Conservation (phyloP, 1,284 basidiomycete species). For the Coriolopsis trogii region DNA sequence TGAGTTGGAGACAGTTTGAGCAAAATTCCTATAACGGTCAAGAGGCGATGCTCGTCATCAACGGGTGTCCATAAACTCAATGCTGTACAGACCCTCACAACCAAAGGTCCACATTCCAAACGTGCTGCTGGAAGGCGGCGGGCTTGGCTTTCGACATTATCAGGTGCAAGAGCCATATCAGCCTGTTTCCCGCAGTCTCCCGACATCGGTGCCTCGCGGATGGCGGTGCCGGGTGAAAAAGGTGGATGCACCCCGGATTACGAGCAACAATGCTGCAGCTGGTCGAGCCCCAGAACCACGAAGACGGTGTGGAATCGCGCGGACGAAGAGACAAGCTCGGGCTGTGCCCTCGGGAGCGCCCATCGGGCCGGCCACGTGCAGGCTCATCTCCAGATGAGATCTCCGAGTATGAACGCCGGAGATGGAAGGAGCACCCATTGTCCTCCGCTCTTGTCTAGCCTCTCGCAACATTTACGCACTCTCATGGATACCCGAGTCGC, state of each 20-base stretch:
- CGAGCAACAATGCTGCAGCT: background rate
- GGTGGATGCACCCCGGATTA: slow-evolving; percentile 1
- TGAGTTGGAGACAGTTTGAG: too few relatives aligned
- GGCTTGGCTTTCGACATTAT: too few relatives aligned
- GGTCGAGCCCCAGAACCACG: slow-evolving; percentile 12
- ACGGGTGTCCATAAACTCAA: too few relatives aligned
- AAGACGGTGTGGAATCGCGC: background rate
- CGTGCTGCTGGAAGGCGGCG: too few relatives aligned
- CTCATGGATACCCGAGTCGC: slow-evolving; percentile 9
- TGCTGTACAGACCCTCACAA: too few relatives aligned
- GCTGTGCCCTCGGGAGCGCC: slow-evolving; percentile 1
- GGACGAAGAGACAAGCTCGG: background rate
- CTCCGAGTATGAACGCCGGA: background rate
- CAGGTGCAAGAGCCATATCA: background rate
- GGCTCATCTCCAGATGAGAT: slow-evolving; percentile 1
- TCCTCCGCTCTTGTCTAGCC: background rate
- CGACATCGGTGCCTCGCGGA: background rate
- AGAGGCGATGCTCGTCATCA: too few relatives aligned
- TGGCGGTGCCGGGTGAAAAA: slow-evolving; percentile 2
- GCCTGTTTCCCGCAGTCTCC: background rate
- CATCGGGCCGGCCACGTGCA: slow-evolving; percentile 10
- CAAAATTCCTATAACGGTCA: too few relatives aligned
- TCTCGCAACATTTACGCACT: slow-evolving; percentile 3
- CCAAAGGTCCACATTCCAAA: too few relatives aligned
- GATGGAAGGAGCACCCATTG: slow-evolving; percentile 2